Evolutionary conservation across 306 rosid genomes (phyloP), one percentile per base, ranked within the genome.

Genomic region (Prunus armeniaca): DNA sequence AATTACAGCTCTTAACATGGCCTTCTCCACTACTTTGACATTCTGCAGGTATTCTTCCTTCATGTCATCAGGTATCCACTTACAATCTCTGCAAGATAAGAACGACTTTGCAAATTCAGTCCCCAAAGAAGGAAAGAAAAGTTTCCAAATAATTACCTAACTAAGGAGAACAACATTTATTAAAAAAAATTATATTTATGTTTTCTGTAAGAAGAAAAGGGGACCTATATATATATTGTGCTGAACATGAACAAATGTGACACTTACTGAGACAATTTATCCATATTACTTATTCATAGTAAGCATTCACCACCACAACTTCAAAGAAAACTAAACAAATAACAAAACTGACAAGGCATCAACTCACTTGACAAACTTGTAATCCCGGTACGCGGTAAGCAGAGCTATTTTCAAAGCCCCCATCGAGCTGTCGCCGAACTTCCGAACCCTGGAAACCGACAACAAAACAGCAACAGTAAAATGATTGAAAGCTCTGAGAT

Each of bases 1-100:
- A 47, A 47, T 73, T 84, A 84, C 87, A 71, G 82, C 84, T 80
- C 82, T 84, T 73, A 84, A 34, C 49, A 73, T 71, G 58, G 84
- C 85, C 71, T 77, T 77, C 70, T 84, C 85, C 18, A 84, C 74
- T 66, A 62, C 49, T 73, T 84, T 77, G 78, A 81, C 77, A 72
- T 73, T 81, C 11, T 69, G 77, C 60, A 67, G 74, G 58, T 80
- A 78, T 47, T 76, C 85, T 63, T 64, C 80, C 78, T 69, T 84
- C 75, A 84, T 64, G 32, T 74, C 82, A 68, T 73, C 80, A 1
- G 80, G 55, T 57, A 80, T 77, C 85, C 87, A 84, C 60, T 80
- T 80, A 72, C 87, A 80, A 47, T 84, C 82, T 65, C 87, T 84
- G 75, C 20, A 76, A 64, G 75, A 57, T 25, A 65, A 56, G 61